phyloP scores from a whole-genome alignment of 805 yeast genomes.

The Lachancea thermotolerans region DNA sequence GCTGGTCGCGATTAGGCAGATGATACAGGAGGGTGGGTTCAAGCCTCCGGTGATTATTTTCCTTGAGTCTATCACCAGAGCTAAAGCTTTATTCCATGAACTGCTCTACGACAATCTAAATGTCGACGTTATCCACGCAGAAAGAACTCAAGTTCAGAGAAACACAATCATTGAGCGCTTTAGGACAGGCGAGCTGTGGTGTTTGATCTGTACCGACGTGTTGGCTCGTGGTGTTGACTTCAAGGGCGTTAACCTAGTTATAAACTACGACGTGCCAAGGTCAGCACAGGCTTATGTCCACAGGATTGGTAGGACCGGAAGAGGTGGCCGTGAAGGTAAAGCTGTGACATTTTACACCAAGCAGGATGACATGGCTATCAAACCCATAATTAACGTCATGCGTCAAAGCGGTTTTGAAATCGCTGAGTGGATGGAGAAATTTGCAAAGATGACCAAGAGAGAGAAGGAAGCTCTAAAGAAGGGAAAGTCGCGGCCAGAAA shows the following conservation, averaged over 20 bases:
- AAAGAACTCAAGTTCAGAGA: slow-evolving; percentile 83
- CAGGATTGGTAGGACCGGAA: slow-evolving; percentile 97
- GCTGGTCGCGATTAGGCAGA: slow-evolving; percentile 80
- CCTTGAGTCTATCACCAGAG: slow-evolving; percentile 85
- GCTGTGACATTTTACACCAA: slow-evolving; percentile 93
- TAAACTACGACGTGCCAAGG: slow-evolving; percentile 94
- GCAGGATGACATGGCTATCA: slow-evolving; percentile 69
- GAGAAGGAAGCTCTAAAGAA: slow-evolving; percentile 56
- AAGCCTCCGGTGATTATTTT: slow-evolving; percentile 91
- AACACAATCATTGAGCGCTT: slow-evolving; percentile 77
- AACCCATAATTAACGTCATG: slow-evolving; percentile 90
- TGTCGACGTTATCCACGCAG: slow-evolving; percentile 95
- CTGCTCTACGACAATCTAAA: slow-evolving; percentile 83
- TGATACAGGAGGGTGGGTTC: slow-evolving; percentile 77
- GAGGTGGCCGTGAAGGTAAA: slow-evolving; percentile 81
- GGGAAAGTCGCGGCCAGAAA: slow-evolving; percentile 41
- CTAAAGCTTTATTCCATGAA: slow-evolving; percentile 92
- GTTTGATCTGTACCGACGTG: slow-evolving; percentile 92
- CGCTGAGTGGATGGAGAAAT: slow-evolving; percentile 74
- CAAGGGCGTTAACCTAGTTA: slow-evolving; percentile 88
- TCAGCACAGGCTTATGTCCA: slow-evolving; percentile 93
- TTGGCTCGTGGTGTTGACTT: slow-evolving; percentile 95
- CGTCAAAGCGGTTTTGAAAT: slow-evolving; percentile 77
- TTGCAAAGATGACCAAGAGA: slow-evolving; percentile 56
- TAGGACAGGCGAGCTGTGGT: slow-evolving; percentile 90